Conservation (phyloP, 164 flowering plant genomes). For the Umbilicus rupestris region DNA sequence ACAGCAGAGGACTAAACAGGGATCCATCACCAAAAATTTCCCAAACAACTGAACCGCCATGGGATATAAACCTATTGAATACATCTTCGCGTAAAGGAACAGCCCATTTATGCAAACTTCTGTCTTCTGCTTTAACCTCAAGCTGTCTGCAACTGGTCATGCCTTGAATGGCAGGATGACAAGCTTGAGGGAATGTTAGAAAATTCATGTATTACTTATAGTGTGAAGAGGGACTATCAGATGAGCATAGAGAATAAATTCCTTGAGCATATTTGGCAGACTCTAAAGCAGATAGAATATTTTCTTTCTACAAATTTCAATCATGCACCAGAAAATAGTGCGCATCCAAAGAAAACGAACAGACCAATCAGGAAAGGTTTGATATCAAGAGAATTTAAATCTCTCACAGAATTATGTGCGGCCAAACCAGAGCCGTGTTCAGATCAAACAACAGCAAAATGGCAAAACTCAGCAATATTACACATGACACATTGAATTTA, state of each 20-base stretch:
- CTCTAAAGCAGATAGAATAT: slow-evolving; percentile 30
- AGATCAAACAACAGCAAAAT: no score
- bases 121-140: slow-evolving; percentile 50
- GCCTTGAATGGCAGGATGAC: neutral
- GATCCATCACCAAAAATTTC: slow-evolving; percentile 65
- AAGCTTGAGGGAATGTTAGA: neutral
- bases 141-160: slow-evolving; percentile 39
- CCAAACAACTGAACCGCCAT: slow-evolving; percentile 22
- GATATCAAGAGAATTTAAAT: no score
- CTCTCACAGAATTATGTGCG: no score
- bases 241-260: slow-evolving; percentile 32
- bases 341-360: neutral
- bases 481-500: no score
- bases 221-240: slow-evolving; percentile 7
- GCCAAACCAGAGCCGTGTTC: no score
- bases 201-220: neutral
- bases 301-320: slow-evolving; percentile 19
- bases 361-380: neutral
- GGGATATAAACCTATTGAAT: slow-evolving; percentile 33
- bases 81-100: slow-evolving; percentile 54
- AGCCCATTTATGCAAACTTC: slow-evolving; percentile 58
- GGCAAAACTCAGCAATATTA: no score
- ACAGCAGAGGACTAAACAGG: slow-evolving; percentile 70
- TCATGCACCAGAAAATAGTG: neutral
- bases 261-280: slow-evolving; percentile 30